These are phyloP conservation scores for Aspergillus hiratsukae DNA, from an alignment of 2,329 filamentous ascomycete genomes.

Conservation along the genomic window DNA sequence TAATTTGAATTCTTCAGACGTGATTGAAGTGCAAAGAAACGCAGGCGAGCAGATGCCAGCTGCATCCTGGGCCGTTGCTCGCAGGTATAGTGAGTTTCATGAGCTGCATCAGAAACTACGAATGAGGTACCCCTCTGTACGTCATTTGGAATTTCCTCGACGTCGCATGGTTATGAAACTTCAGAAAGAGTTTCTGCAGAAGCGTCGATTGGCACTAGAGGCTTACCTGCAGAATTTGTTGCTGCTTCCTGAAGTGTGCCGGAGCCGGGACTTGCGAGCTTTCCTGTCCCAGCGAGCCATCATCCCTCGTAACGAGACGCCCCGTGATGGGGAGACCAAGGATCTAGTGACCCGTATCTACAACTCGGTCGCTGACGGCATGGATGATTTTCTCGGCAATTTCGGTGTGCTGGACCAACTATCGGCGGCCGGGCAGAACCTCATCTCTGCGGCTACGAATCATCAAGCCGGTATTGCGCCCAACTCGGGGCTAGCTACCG, in stretches of 20 bases:
- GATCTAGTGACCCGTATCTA: slow-evolving; percentile 92
- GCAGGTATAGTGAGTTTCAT: slow-evolving; percentile 94
- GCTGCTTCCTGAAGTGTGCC: slow-evolving; percentile 85
- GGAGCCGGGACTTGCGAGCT: slow-evolving; percentile 82
- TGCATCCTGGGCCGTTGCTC: slow-evolving; percentile 89
- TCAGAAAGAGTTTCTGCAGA: slow-evolving; percentile 91
- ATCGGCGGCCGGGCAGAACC: slow-evolving; percentile 84
- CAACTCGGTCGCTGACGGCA: slow-evolving; percentile 93
- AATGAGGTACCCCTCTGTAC: slow-evolving; percentile 77
- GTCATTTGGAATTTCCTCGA: slow-evolving; percentile 85
- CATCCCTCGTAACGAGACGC: slow-evolving; percentile 59
- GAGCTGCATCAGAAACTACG: slow-evolving; percentile 88
- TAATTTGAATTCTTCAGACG: slow-evolving; percentile 47
- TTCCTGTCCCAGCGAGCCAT: slow-evolving; percentile 87
- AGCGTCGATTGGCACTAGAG: slow-evolving; percentile 77
- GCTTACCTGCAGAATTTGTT: slow-evolving; percentile 79
- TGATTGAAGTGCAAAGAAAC: slow-evolving; percentile 84
- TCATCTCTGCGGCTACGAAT: slow-evolving; percentile 55
- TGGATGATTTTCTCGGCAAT: slow-evolving; percentile 96
- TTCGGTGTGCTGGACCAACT: slow-evolving; percentile 93
- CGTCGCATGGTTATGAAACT: slow-evolving; percentile 93
- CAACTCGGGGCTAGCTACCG: slow-evolving; percentile 43
- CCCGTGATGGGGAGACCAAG: slow-evolving; percentile 62
- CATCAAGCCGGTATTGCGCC: slow-evolving; percentile 45
- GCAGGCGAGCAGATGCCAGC: slow-evolving; percentile 94